These are phyloP conservation scores for Macadamia tetraphylla DNA, from an alignment of 164 flowering plant species.

Conservation along the genomic window DNA sequence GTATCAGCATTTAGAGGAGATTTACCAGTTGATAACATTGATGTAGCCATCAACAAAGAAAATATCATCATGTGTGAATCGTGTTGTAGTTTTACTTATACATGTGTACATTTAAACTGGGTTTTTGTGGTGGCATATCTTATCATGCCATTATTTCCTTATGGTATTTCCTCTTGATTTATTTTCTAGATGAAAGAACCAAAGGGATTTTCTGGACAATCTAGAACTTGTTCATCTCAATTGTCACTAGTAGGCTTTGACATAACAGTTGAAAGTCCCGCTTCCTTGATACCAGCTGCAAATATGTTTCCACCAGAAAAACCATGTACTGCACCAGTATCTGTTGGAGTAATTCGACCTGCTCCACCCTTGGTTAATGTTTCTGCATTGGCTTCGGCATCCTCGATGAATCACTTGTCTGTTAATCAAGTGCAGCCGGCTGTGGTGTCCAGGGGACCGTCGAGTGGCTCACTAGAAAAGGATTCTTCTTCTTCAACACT, in stretches of 20 bases:
- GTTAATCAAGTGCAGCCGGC: slow-evolving; percentile 41
- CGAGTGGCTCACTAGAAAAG: slow-evolving; percentile 32
- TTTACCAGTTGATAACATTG: too few species aligned
- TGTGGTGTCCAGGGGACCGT: slow-evolving; percentile 22
- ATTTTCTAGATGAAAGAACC: slow-evolving; percentile 70
- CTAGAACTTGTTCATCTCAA: slow-evolving; percentile 43
- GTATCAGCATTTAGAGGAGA: too few species aligned
- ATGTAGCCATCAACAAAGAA: too few species aligned
- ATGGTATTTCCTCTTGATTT: neutral
- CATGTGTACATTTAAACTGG: neutral
- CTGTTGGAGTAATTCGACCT: slow-evolving; percentile 35
- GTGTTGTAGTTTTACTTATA: neutral
- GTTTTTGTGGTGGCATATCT: neutral
- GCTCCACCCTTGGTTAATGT: slow-evolving; percentile 35
- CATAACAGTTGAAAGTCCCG: slow-evolving; percentile 34
- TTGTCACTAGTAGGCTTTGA: slow-evolving; percentile 29
- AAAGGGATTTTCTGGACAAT: slow-evolving; percentile 38
- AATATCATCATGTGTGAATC: too few species aligned
- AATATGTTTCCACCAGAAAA: slow-evolving; percentile 36
- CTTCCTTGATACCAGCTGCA: slow-evolving; percentile 21
- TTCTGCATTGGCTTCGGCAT: slow-evolving; percentile 29
- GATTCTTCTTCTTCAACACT: slow-evolving; percentile 31
- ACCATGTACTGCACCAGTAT: slow-evolving; percentile 22
- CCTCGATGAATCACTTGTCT: slow-evolving; percentile 35
- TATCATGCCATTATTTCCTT: slow-evolving; percentile 1